These are phyloP conservation scores for Epichloe typhina DNA, from an alignment of 2,329 filamentous ascomycete species.

Conservation along the genomic window DNA sequence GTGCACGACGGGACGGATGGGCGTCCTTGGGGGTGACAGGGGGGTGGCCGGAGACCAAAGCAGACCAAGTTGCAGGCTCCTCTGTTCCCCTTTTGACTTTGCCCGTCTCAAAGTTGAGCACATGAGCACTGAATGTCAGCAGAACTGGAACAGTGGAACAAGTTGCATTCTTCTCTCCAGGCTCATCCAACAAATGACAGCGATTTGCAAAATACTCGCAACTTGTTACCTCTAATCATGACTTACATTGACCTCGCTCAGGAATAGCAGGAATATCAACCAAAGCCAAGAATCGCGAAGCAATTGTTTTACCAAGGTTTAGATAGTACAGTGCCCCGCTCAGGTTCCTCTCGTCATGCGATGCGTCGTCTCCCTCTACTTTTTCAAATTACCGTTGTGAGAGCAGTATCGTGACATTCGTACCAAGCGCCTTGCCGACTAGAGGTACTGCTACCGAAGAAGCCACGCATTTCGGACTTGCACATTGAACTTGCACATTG, in stretches of 20 bases:
- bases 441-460: not conserved
- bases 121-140: conserved; percentile 25
- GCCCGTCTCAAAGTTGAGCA: conserved; percentile 31
- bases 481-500: too few species aligned
- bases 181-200: not conserved
- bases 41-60: not conserved
- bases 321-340: too few species aligned
- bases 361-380: too few species aligned
- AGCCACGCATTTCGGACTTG: not conserved
- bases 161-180: not conserved
- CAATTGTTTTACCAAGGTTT: too few species aligned
- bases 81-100: conserved; percentile 16
- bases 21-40: not conserved
- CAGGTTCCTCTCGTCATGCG: too few species aligned
- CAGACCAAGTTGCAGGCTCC: not conserved
- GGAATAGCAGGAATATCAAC: not conserved
- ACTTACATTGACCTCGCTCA: too few species aligned
- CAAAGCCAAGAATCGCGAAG: not conserved
- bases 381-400: too few species aligned
- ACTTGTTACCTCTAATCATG: too few species aligned
- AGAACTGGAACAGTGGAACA: too few species aligned
- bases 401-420: not conserved
- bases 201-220: too few species aligned
- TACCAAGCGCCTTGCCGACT: too few species aligned
- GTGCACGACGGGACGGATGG: not conserved